Evolutionary conservation across 306 rosid genomes (phyloP), one percentile per base, ranked within the genome.

Genomic region (Cucurbita maxima): DNA sequence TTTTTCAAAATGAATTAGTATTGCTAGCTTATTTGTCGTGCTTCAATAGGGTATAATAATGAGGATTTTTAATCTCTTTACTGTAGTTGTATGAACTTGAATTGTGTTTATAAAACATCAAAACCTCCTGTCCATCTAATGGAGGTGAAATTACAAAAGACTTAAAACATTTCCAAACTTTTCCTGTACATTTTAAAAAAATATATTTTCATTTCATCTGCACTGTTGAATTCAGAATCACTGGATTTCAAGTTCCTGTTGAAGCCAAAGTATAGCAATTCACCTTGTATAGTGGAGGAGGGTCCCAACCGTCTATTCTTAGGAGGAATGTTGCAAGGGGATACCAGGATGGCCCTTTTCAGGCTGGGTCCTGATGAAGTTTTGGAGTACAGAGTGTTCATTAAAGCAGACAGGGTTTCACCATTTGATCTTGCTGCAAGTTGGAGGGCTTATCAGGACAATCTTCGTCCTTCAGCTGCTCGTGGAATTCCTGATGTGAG

Each of bases 391-490:
- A 87, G 83, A 73, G 97, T 94, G 47, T 86, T 88, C 83, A 89
- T 89, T 60, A 88, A 85, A 76, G 97, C 99, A 19, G 88, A 87
- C 74, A 86, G 92, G 84, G 99, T 94, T 73, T 94, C 99, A 16
- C 99, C 99, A 9, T 89, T 94, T 81, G 97, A 94, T 77, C 99
- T 94, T 76, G 99, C 99, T 1, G 99, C 97, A 44, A 94, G 99
- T 85, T 94, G 99, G 99, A 89, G 99, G 83, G 97, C 99, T 68
- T 94, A 94, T 78, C 89, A 85, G 77, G 99, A 89, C 74, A 94
- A 94, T 72, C 88, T 94, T 45, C 89, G 99, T 78, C 92, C 97
- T 38, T 94, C 99, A 0, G 81, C 99, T 44, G 99, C 64, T 75
- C 91, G 99, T 34, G 92, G 99, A 79, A 84, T 94, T 74, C 99